Evolutionary conservation across 164 flowering plant genomes (phyloP).

Genomic region (Magnolia sinica): DNA sequence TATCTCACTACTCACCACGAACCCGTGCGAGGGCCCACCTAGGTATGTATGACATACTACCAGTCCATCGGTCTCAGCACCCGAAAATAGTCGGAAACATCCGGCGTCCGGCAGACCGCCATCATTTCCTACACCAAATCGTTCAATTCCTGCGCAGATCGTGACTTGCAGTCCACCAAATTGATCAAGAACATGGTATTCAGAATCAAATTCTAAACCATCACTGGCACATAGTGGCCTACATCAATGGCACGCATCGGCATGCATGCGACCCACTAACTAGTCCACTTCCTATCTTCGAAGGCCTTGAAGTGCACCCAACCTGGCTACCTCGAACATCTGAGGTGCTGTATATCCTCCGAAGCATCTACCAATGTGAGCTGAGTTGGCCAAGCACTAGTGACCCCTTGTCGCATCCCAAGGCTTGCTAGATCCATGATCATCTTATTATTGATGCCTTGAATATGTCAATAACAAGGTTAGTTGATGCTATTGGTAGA

Average conservation of each 20-base stretch:
- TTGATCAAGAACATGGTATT: slow-evolving; percentile 10
- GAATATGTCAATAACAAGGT: no score
- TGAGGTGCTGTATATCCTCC: not conserved
- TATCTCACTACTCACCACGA: no score
- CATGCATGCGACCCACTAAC: not conserved
- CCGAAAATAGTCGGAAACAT: slow-evolving; percentile 7
- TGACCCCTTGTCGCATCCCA: not conserved
- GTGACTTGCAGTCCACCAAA: not conserved
- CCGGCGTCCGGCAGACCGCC: not conserved
- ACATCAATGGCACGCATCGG: not conserved
- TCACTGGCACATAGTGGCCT: not conserved
- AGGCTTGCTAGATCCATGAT: not conserved
- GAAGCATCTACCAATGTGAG: slow-evolving; percentile 1
- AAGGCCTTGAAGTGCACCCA: slow-evolving; percentile 2
- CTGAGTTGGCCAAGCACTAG: not conserved
- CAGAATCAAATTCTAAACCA: slow-evolving; percentile 8
- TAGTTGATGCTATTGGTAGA: no score
- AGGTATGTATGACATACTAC: no score
- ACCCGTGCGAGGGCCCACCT: no score
- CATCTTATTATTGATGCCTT: not conserved
- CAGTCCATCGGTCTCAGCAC: not conserved
- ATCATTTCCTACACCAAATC: slow-evolving; percentile 3
- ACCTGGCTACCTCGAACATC: not conserved
- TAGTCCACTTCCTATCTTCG: slow-evolving; percentile 6
- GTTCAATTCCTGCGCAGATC: not conserved